These are phyloP conservation scores for Trichoderma polysporum DNA, from an alignment of 2,329 filamentous ascomycete genomes.

Conservation along the genomic window DNA sequence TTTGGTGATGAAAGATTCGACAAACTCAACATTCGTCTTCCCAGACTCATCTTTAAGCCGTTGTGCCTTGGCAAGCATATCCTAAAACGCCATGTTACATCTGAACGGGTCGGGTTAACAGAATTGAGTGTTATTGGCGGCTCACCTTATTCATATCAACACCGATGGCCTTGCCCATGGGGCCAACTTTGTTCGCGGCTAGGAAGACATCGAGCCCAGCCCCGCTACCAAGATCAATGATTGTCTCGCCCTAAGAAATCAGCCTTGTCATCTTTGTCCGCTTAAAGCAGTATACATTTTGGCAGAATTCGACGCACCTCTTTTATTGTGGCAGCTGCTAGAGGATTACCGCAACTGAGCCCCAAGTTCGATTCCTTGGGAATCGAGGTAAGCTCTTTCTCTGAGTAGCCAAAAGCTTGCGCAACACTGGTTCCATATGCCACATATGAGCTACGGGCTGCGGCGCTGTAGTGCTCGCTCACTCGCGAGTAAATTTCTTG, in stretches of 20 bases:
- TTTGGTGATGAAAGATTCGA: slow-evolving; percentile 51
- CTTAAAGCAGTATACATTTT: no score
- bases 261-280: no score
- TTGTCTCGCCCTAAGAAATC: slow-evolving; percentile 47
- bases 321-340: slow-evolving; percentile 47
- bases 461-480: no score
- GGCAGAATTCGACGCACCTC: slow-evolving; percentile 39
- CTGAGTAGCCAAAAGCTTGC: slow-evolving; percentile 52
- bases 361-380: slow-evolving; percentile 52
- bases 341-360: slow-evolving; percentile 54
- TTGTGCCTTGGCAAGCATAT: slow-evolving; percentile 54
- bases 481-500: no score
- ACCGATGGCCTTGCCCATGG: slow-evolving; percentile 50
- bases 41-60: slow-evolving; percentile 42
- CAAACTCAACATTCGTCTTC: slow-evolving; percentile 49
- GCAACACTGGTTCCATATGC: no score
- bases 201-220: slow-evolving; percentile 59
- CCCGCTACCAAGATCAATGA: slow-evolving; percentile 58
- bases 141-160: slow-evolving; percentile 60
- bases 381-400: slow-evolving; percentile 46
- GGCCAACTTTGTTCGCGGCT: slow-evolving; percentile 50
- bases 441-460: no score
- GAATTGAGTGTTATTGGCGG: no score
- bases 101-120: no score
- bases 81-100: no score